phyloP scores from a whole-genome alignment of 139 green algal species.

The Micromonas pusilla region DNA sequence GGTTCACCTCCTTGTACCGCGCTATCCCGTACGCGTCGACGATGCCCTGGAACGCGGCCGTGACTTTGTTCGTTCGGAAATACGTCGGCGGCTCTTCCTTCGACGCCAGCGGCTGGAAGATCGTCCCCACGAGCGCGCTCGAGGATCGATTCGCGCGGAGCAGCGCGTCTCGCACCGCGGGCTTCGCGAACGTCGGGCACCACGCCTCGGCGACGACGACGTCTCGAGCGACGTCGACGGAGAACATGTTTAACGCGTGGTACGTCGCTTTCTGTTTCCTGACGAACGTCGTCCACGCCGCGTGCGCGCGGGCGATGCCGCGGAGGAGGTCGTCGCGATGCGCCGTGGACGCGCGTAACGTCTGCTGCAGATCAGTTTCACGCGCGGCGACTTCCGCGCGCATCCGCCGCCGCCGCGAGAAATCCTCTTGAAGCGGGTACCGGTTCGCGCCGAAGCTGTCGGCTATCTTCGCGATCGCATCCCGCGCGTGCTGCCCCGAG shows the following conservation, averaged over 20 bases:
- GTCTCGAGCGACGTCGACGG: constrained; percentile 85
- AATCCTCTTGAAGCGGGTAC: constrained; percentile 95
- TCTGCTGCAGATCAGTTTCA: constrained; percentile 82
- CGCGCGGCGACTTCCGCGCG: constrained; percentile 64
- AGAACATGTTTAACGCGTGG: constrained; percentile 95
- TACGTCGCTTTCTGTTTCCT: constrained; percentile 88
- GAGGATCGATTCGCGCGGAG: constrained; percentile 33
- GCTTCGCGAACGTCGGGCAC: constrained; percentile 58
- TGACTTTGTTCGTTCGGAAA: constrained; percentile 87
- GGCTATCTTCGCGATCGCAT: constrained; percentile 94
- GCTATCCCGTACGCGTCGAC: constrained; percentile 86
- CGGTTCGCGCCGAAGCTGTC: constrained; percentile 91
- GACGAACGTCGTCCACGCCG: constrained; percentile 44
- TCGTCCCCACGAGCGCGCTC: constrained; percentile 55
- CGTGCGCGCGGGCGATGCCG: constrained; percentile 1
- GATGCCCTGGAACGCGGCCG: constrained; percentile 84
- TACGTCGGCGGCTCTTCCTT: constrained; percentile 85
- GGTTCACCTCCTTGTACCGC: constrained; percentile 60
- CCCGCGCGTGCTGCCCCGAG: constrained; percentile 77
- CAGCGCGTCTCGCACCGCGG: constrained; percentile 55
- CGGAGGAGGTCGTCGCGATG: constrained; percentile 42
- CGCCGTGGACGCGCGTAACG: constrained; percentile 74
- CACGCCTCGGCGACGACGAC: constrained; percentile 90
- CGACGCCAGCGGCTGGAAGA: constrained; percentile 82
- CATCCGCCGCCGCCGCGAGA: constrained; percentile 76